Evolutionary conservation across 2,329 filamentous ascomycete species (phyloP), one percentile per base, ranked within the genome.

Genomic region (Cylindrodendrum hubeiense): DNA sequence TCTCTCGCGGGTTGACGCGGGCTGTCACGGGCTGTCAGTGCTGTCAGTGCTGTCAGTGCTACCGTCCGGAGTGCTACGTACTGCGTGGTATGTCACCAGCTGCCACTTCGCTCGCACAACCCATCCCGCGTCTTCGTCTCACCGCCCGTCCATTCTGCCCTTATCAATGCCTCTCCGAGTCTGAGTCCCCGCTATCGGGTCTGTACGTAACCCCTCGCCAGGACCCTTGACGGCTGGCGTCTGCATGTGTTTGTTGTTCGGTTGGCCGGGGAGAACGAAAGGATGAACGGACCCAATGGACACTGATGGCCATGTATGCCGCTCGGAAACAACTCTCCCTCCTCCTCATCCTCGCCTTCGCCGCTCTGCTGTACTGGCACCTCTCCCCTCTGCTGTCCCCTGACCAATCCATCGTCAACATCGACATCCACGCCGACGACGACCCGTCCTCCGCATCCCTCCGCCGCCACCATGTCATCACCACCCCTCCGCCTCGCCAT

Each of bases 401-500:
- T 44, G 28, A 50, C 47, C 47, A 33, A 21, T 24, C 49, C 53
- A n/a, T 46, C 43, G 15, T 39, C 24, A 30, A 30, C 22, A 34
- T 34, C 19, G 24, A 15, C 37, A 9, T 13, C n/a, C 39, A 5
- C 52, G 6, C 19, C 47, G 26, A 10, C 34, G 30, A 43, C 26
- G 28, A n/a, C 55, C 21, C 28, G 47, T 47, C 37, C 9, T 24
- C 49, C 37, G 15, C 17, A 34, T 17, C 15, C n/a, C 15, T n/a
- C 37, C 28, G 33, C 58, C 56, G 5, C 59, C 56, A 68, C 60
- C 54, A 74, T 74, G 51, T 39, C 70, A 17, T 39, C 70, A 17
- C 30, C 72, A n/a, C 87, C 88, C 30, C 82, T 95, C 71, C 91
- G 93, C 60, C 91, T 98, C 79, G 94, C 95, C 50, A 87, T 98